A percentile compares a stretch with the other conserved stretches of the same genome.
phyloP scores from a whole-genome alignment of 805 yeast genomes.

The Ascoidea rubescens region DNA sequence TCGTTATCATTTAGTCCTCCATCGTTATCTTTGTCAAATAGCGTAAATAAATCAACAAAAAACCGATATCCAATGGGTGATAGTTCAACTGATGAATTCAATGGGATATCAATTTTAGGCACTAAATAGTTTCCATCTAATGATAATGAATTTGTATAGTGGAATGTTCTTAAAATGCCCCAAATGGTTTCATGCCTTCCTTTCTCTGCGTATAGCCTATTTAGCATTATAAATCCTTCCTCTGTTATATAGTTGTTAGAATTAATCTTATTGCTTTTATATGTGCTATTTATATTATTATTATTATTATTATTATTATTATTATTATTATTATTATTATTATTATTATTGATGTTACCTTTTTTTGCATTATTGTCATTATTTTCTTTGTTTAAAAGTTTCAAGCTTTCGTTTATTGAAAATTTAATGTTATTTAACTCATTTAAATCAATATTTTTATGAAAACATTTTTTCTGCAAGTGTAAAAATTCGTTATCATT shows the following conservation, averaged over 20 bases:
- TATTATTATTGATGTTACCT: conserved; percentile 12
- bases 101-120: conserved; percentile 67
- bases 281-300: conserved; percentile 1
- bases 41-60: conserved; percentile 74
- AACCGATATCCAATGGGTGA: conserved; percentile 89
- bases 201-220: conserved; percentile 71
- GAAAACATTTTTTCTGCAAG: conserved; percentile 67
- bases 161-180: conserved; percentile 82
- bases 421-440: conserved; percentile 32
- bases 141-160: conserved; percentile 85
- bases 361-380: conserved; percentile 25
- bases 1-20: conserved; percentile 83
- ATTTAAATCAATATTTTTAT: conserved; percentile 24
- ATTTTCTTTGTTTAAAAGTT: conserved; percentile 12
- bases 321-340: conserved; percentile 10
- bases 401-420: conserved; percentile 15
- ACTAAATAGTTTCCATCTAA: conserved; percentile 65
- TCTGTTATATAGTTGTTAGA: conserved; percentile 20
- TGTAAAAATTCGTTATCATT: conserved; percentile 55
- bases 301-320: conserved; percentile 7
- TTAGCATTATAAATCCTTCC: conserved; percentile 65
- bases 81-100: conserved; percentile 71
- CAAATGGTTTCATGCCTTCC: conserved; percentile 96
- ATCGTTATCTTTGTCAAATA: conserved; percentile 90
- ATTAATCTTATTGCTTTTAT: conserved; percentile 30